Base-by-base conservation (phyloP, 2,329 filamentous ascomycete species). In the Elsinoe perseae region DNA sequence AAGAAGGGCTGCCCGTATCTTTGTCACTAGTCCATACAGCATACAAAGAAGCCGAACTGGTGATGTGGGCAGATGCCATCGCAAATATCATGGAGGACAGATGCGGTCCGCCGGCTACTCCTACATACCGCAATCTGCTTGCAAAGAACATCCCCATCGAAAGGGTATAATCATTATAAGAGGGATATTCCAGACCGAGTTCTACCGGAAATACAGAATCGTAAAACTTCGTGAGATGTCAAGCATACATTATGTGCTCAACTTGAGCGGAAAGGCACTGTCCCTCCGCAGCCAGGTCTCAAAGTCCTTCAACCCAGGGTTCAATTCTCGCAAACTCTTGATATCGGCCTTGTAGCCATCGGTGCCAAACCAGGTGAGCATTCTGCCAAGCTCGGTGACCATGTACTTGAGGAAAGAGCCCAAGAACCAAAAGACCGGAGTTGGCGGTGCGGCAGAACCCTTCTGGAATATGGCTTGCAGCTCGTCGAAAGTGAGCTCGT, bases 261-360 rank as follows among this genome's bases (percentile, higher is more conserved):
- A 57, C 53, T 58, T 61, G 18, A 50, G 61, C 3, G 61, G 58
- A 50, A 67, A 68, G 18, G 57, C 54, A 38, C 65, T 67, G 61
- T 68, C 61, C 59, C 62, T 62, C 60, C 63, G 58, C 30, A 68
- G 60, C 66, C 66, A 68, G 16, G 60, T 62, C 62, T 65, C 64
- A 54, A 68, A 56, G 54, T 61, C 57, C 65, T 66, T 73, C 64
- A 80, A 61, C 6, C 69, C 68, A 1, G 73, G 72, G 64, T 81
- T 68, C 58, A 72, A 64, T 59, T 68, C 69, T 66, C 66, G 74
- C 64, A 77, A 60, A 59, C 68, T 69, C 27, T 60, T 53, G 57
- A 80, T 71, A 62, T 80, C 73, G 16, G 72, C 76, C 36, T 70
- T 69, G 61, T 75, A 80, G 0, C 77, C 77, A 40, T 75, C 72